Percentiles rank a stretch among this genome's conserved stretches.
These are phyloP conservation scores for Penicillium sumatraense DNA, from an alignment of 2,329 filamentous ascomycete genomes.

Conservation along the genomic window DNA sequence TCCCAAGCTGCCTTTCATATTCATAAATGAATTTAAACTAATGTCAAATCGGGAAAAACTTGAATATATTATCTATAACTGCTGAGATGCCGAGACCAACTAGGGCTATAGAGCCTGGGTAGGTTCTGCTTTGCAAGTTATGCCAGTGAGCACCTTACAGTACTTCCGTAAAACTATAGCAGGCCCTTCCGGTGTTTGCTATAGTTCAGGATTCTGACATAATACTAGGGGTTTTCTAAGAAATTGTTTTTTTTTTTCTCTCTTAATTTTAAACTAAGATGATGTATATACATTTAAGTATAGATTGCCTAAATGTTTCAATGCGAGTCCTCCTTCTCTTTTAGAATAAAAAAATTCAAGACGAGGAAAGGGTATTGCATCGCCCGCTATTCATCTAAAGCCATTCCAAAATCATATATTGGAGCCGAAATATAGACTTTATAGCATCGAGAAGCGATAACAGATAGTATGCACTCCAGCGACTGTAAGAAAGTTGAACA, in stretches of 20 bases:
- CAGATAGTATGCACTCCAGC: not conserved
- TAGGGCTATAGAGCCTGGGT: too few relatives aligned
- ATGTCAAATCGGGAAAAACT: too few relatives aligned
- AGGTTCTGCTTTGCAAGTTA: too few relatives aligned
- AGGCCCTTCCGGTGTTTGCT: too few relatives aligned
- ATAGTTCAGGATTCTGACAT: not conserved
- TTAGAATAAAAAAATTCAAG: not conserved
- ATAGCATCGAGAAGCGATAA: not conserved
- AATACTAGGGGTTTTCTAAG: not conserved
- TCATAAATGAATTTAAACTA: too few relatives aligned
- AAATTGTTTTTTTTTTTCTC: not conserved
- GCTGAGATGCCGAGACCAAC: too few relatives aligned
- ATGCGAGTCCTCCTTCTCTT: conserved; percentile 2
- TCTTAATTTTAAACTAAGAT: too few relatives aligned
- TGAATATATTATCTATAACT: too few relatives aligned
- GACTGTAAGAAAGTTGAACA: not conserved
- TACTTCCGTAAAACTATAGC: too few relatives aligned
- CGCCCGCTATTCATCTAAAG: not conserved
- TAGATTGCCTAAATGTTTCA: not conserved
- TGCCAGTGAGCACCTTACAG: too few relatives aligned
- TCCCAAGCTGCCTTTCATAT: too few relatives aligned
- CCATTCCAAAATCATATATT: not conserved
- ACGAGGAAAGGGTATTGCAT: conserved; percentile 14
- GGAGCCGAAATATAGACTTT: not conserved
- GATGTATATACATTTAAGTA: not conserved